Base-by-base conservation (phyloP, 495 filamentous ascomycete species). In the Cetradonia linearis region DNA sequence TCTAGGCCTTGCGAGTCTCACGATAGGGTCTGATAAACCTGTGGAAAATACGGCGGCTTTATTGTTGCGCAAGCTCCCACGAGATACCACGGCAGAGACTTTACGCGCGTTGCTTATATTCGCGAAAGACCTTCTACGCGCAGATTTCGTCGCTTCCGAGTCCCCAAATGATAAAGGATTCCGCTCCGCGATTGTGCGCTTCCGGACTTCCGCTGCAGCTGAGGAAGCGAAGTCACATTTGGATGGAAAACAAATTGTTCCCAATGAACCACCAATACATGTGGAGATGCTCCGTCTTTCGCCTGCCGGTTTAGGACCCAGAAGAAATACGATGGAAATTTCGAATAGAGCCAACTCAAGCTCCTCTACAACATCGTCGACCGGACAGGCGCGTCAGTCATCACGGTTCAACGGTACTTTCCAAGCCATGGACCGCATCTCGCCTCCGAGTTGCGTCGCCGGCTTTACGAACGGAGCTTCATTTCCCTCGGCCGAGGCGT, bases 51-150 rank as follows among this genome's bases (percentile, higher is more conserved):
- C 52, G 23, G 61, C 73, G 66, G 79, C 76, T 70, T 84, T 83
- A 56, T 70, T 88, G 54, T 86, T 96, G 73, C 87, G 87, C 63
- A 86, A 83, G 66, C 79, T 96, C 1, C 87, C 91, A 8, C 69
- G 76, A 56, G 88, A 85, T 66, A 91, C 83, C 23, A 83, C 80
- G 55, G 77, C 83, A 58, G 86, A 91, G 60, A 78, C 81, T 42
- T 74, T 95, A 61, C 83, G 86, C 62, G 80, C 86, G 63, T 91
- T 96, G 85, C 78, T 94, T 18, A 76, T 93, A 16, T 94, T 91
- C 69, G 87, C 89, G 30, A 88, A 93, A 67, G 89, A 91, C 56
- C 78, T 94, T 36, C 72, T 89, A 55, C 81, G 85, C 64, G 81
- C 83, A 55, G 86, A 92, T 60, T 81, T 94, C 63, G 73, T 92